These are phyloP conservation scores for Rosa persica DNA, from an alignment of 306 rosid genomes.

Conservation along the genomic window DNA sequence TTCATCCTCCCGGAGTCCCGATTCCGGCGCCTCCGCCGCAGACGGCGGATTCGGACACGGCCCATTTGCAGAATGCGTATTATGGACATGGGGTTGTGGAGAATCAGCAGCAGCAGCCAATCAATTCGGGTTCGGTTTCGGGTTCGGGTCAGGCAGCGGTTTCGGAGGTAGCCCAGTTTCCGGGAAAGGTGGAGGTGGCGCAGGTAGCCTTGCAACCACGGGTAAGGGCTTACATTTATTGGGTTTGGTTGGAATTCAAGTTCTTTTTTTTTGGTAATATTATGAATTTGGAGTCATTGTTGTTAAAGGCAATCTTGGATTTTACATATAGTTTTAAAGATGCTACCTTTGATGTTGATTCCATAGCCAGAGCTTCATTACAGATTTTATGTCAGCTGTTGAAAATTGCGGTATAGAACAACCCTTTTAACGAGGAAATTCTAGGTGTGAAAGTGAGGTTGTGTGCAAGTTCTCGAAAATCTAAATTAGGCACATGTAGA, in stretches of 20 bases:
- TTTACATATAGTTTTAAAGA: neutral
- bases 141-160: slow-evolving; percentile 26
- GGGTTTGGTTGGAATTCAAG: neutral
- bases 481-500: neutral
- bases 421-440: neutral
- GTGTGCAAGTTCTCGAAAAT: neutral
- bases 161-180: slow-evolving; percentile 25
- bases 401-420: neutral
- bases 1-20: slow-evolving; percentile 49
- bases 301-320: neutral
- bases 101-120: slow-evolving; percentile 23
- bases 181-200: slow-evolving; percentile 22
- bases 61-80: slow-evolving; percentile 29
- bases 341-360: neutral
- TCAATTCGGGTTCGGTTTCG: neutral
- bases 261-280: too few species aligned
- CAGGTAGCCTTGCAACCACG: slow-evolving; percentile 9
- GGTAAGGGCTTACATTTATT: slow-evolving; percentile 24
- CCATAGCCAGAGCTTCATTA: neutral
- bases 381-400: neutral
- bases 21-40: slow-evolving; percentile 6
- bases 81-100: slow-evolving; percentile 25
- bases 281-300: neutral
- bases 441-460: neutral
- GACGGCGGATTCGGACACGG: neutral